Conservation (phyloP, 1,139 yeast genomes). For the Protomyces lactucae-debilis region DNA sequence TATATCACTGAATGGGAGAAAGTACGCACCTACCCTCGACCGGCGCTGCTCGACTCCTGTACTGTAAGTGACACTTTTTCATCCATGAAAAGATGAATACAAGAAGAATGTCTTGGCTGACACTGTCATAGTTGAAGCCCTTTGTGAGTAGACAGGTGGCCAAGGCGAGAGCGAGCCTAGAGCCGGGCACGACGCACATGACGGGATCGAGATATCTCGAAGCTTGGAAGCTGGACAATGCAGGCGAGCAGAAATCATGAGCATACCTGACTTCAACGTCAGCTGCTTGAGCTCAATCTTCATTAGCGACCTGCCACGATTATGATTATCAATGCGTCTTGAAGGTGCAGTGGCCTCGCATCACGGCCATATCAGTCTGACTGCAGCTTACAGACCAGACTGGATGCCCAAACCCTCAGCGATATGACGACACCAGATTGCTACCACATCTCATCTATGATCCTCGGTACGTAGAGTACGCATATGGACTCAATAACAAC, state of each 20-base stretch:
- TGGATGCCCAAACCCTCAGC: no score
- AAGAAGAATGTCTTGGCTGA: not conserved
- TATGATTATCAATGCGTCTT: no score
- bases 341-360: no score
- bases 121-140: conserved; percentile 10
- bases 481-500: conserved; percentile 68
- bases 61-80: not conserved
- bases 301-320: no score
- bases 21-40: conserved; percentile 88
- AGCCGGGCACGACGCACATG: conserved; percentile 6
- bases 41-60: conserved; percentile 40
- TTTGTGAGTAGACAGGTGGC: conserved; percentile 13
- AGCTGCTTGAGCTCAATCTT: no score
- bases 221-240: conserved; percentile 10
- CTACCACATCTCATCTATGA: conserved; percentile 40
- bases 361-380: no score
- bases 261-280: not conserved
- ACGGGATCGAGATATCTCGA: conserved; percentile 10
- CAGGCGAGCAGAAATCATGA: not conserved
- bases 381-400: no score
- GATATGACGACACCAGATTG: no score
- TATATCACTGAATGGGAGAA: conserved; percentile 76
- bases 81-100: not conserved
- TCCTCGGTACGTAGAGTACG: conserved; percentile 89
- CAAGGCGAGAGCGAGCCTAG: conserved; percentile 6